Base-by-base conservation (phyloP, 129 eudicot genomes). In the Erigeron canadensis region DNA sequence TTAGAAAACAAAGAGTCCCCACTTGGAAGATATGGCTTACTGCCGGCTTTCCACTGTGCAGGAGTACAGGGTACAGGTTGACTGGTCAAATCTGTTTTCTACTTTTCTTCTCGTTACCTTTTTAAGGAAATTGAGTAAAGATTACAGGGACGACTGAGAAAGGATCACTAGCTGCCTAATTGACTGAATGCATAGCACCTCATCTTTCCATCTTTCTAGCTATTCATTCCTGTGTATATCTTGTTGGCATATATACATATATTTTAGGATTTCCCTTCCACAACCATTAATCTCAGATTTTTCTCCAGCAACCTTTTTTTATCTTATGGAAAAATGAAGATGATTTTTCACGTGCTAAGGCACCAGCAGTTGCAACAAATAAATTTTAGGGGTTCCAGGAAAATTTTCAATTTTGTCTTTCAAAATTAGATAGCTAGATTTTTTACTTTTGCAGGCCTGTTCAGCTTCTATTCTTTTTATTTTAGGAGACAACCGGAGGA, bases 31-130 rank as follows among this genome's bases (percentile, higher is more conserved):
- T 42, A 74, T 88, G 88, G 85, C 96, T 91, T 88, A 88, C 90
- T 79, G 85, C 86, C 82, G 78, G 84, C 86, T 91, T 88, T 82
- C 88, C 90, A 75, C 95, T 88, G 92, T 91, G 96, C 97, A 91
- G 97, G 95, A 75, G 84, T 81, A 81, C 89, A 86, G 95, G 95
- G 81, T 82, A 84, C 89, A 87, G 91, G 96, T 86, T 82, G 88
- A 73, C 81, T 47, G 84, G 80, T 76, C 87, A 80, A 78, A 81
- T 61, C 77, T 65, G 10, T 68, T 76, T 81, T 73, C 74, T 78
- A 55, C 78, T 70, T 81, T 79, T 72, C 72, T 77, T 73, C 45
- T 67, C 78, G 79, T 51, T 72, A 75, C 79, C 75, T 70, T 60
- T 67, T 56, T 75, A 75, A 75, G 84, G 75, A 75, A 65, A 41